Evolutionary conservation across 1,139 yeast species (phyloP).

Genomic region (Saccharomycopsis crataegensis): DNA sequence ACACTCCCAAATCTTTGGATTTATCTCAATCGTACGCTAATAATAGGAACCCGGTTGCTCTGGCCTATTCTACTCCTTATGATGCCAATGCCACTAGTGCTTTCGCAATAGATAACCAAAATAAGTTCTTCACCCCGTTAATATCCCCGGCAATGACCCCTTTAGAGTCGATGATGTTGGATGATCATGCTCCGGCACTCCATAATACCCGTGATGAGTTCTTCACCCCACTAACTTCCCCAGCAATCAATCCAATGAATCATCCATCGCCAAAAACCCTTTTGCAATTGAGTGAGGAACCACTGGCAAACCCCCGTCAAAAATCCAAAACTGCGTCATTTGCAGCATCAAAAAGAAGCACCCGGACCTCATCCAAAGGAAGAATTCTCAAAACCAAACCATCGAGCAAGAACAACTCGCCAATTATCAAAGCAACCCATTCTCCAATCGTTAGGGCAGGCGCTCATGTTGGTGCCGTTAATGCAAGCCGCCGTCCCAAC

Average conservation of each 20-base stretch:
- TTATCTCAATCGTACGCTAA: no score
- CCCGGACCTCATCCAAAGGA: constrained; percentile 5
- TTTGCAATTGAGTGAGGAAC: not conserved
- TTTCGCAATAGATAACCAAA: not conserved
- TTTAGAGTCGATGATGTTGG: constrained; percentile 32
- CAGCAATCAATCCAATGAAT: constrained; percentile 42
- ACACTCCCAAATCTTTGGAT: no score
- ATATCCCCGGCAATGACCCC: constrained; percentile 74
- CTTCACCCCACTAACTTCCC: constrained; percentile 54
- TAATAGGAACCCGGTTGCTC: not conserved
- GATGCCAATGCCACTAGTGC: not conserved
- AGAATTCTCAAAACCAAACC: constrained; percentile 11
- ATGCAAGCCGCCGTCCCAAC: not conserved
- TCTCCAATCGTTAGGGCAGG: constrained; percentile 6
- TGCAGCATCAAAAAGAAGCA: constrained; percentile 3
- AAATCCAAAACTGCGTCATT: not conserved
- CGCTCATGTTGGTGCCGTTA: not conserved
- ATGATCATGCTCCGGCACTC: constrained; percentile 1
- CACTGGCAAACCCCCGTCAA: not conserved
- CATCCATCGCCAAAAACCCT: constrained; percentile 17
- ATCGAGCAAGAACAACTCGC: constrained; percentile 9
- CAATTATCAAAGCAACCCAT: constrained; percentile 12
- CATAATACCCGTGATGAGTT: constrained; percentile 25
- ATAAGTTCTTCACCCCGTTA: constrained; percentile 53
- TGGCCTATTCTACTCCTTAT: constrained; percentile 1